phyloP scores from a whole-genome alignment of 805 yeast genomes.

The Metschnikowia picachoensis region DNA sequence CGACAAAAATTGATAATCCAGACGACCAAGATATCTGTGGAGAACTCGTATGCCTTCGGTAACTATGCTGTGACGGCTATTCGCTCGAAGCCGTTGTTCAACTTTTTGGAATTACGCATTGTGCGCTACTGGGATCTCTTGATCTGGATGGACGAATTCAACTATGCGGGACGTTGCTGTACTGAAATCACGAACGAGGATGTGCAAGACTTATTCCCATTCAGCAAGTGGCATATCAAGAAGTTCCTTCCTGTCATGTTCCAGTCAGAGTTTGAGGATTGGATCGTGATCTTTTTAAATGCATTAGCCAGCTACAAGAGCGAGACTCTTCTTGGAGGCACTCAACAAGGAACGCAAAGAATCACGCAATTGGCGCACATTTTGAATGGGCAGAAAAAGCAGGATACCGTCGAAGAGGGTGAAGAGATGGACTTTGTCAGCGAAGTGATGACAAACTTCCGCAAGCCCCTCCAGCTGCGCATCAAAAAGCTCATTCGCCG shows the following conservation, averaged over 20 bases:
- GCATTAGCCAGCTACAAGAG: conserved; percentile 56
- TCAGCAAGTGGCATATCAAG: conserved; percentile 74
- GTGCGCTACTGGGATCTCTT: conserved; percentile 87
- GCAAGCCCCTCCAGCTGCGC: conserved; percentile 63
- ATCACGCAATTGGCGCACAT: conserved; percentile 64
- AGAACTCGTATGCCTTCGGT: conserved; percentile 86
- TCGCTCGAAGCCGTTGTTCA: conserved; percentile 76
- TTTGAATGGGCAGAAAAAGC: conserved; percentile 40
- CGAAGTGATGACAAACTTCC: conserved; percentile 53
- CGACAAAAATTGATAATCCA: conserved; percentile 67
- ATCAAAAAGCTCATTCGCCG: conserved; percentile 59
- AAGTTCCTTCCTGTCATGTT: conserved; percentile 69
- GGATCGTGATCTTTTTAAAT: conserved; percentile 77
- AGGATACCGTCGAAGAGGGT: conserved; percentile 30
- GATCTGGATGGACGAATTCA: conserved; percentile 91
- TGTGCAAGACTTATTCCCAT: conserved; percentile 45
- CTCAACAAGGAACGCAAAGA: conserved; percentile 50
- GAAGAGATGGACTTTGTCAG: conserved; percentile 33
- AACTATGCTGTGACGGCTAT: conserved; percentile 76
- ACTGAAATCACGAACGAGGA: conserved; percentile 42
- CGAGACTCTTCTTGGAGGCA: conserved; percentile 33
- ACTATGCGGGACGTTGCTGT: conserved; percentile 73
- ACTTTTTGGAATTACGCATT: conserved; percentile 71
- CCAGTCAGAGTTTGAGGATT: conserved; percentile 81
- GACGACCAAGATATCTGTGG: conserved; percentile 75